A percentile compares a stretch with the other conserved stretches of the same genome.
phyloP scores from a whole-genome alignment of 2,329 filamentous ascomycete species.

The Beauveria scarabaeidicola region DNA sequence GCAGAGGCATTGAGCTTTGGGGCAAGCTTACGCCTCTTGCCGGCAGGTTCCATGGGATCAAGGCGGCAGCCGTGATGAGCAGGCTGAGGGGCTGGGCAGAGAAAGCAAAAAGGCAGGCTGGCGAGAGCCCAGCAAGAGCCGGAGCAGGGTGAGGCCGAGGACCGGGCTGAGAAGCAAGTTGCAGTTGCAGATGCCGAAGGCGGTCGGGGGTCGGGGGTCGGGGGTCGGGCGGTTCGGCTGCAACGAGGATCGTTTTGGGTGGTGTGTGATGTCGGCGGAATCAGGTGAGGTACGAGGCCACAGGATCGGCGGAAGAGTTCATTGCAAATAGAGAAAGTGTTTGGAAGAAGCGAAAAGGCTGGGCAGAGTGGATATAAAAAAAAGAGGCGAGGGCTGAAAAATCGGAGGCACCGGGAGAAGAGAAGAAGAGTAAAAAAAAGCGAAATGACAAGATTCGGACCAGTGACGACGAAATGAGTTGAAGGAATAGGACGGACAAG shows the following conservation, averaged over 20 bases:
- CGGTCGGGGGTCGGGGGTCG: too few relatives aligned
- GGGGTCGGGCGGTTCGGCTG: not conserved
- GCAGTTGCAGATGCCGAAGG: not conserved
- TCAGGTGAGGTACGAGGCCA: conserved; percentile 4
- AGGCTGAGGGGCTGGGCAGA: not conserved
- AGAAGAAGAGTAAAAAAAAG: not conserved
- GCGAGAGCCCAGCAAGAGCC: not conserved
- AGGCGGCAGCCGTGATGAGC: not conserved
- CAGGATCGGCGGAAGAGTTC: not conserved
- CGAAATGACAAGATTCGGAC: not conserved
- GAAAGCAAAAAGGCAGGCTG: not conserved
- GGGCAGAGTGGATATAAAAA: not conserved
- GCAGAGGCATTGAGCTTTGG: conserved; percentile 27
- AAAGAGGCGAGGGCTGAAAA: not conserved
- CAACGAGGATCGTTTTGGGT: not conserved
- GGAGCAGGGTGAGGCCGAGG: not conserved
- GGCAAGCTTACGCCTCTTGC: conserved; percentile 36
- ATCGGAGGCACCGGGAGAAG: not conserved
- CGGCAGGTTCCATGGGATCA: conserved; percentile 32
- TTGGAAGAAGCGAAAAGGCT: not conserved
- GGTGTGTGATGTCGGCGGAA: not conserved
- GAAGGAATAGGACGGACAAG: not conserved
- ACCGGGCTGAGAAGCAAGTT: not conserved
- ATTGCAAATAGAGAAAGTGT: not conserved
- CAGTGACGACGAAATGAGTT: not conserved